These are phyloP conservation scores for Firmiana major DNA, from an alignment of 345 rosid species.

Conservation along the genomic window DNA sequence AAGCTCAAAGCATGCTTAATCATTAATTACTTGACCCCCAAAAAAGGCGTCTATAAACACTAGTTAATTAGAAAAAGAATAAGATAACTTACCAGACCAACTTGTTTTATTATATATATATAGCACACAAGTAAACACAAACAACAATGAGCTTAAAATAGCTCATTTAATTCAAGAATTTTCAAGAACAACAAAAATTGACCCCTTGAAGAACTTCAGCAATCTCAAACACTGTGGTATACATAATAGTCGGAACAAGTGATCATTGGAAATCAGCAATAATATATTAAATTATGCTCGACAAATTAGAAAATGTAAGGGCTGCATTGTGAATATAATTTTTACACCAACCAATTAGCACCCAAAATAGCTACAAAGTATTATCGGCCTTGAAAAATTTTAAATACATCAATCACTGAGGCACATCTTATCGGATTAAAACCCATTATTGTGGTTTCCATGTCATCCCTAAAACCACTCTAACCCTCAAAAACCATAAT, in stretches of 20 bases:
- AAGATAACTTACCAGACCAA: neutral
- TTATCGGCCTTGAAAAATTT: neutral
- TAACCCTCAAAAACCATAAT: neutral
- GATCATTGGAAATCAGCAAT: neutral
- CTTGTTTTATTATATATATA: neutral
- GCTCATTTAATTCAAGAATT: neutral
- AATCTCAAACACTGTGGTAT: neutral
- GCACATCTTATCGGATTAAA: neutral
- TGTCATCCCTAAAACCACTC: neutral
- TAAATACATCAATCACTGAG: neutral
- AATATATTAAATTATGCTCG: neutral
- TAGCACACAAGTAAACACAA: neutral
- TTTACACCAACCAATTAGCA: neutral
- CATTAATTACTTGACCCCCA: neutral
- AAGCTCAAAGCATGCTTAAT: neutral
- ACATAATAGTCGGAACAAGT: neutral
- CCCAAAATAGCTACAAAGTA: neutral
- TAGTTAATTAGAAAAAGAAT: neutral
- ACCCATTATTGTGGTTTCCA: neutral
- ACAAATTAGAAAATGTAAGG: neutral
- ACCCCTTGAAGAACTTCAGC: neutral
- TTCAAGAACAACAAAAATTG: neutral
- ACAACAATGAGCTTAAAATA: neutral
- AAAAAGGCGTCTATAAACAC: neutral
- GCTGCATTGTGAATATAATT: neutral